A percentile compares a stretch with the other conserved stretches of the same genome.
phyloP scores from a whole-genome alignment of 345 rosid genomes.

The Syzygium jambos region DNA sequence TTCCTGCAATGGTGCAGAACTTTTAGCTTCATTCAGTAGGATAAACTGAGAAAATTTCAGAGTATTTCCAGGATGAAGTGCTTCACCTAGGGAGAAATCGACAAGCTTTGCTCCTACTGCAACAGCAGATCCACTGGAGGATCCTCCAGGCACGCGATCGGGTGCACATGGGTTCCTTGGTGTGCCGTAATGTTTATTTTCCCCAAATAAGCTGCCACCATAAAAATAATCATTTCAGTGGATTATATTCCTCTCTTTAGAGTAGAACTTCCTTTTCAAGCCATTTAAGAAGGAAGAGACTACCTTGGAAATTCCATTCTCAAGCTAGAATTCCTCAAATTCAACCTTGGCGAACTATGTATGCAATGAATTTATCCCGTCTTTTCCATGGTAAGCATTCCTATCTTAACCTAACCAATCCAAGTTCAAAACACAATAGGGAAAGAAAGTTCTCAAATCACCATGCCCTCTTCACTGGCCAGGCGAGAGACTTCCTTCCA shows the following conservation, averaged over 20 bases:
- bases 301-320: neutral
- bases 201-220: slow-evolving; percentile 63
- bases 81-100: slow-evolving; percentile 78
- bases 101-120: slow-evolving; percentile 75
- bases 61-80: neutral
- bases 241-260: neutral
- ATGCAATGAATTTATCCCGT: neutral
- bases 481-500: neutral
- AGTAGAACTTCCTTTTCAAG: neutral
- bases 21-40: neutral
- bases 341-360: neutral
- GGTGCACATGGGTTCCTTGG: slow-evolving; percentile 77
- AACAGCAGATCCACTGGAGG: slow-evolving; percentile 98
- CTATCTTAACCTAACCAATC: neutral
- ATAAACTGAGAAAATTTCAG: neutral
- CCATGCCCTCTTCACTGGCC: neutral
- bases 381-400: neutral
- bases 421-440: neutral
- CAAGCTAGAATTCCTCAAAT: neutral
- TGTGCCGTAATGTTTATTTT: slow-evolving; percentile 80
- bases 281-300: neutral
- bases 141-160: slow-evolving; percentile 82
- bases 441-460: neutral
- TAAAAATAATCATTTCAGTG: neutral
- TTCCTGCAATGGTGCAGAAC: slow-evolving; percentile 33